These are phyloP conservation scores for Botrytis fabae DNA, from an alignment of 2,329 filamentous ascomycete genomes.

Conservation along the genomic window DNA sequence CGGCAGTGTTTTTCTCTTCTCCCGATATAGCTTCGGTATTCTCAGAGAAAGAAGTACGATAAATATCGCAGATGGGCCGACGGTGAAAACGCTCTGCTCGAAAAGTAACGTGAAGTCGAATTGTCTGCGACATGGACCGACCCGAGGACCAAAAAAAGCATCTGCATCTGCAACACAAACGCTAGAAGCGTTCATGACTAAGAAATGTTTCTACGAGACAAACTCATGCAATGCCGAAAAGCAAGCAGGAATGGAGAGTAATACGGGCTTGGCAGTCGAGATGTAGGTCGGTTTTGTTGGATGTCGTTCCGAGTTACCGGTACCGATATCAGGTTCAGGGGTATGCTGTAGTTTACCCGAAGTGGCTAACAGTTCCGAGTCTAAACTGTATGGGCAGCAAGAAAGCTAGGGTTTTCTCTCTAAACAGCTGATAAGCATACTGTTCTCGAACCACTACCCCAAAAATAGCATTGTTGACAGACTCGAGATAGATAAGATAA, in stretches of 20 bases:
- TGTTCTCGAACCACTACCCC: not conserved
- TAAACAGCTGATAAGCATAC: not conserved
- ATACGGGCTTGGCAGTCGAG: not conserved
- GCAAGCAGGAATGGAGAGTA: not conserved
- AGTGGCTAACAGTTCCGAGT: not conserved
- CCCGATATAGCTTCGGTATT: not conserved
- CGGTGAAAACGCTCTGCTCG: constrained; percentile 33
- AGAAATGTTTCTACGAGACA: not conserved
- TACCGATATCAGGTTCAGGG: not conserved
- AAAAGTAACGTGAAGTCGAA: constrained; percentile 36
- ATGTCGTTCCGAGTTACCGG: not conserved
- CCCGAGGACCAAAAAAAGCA: constrained; percentile 8
- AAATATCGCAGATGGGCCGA: constrained; percentile 28
- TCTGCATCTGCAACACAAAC: constrained; percentile 40
- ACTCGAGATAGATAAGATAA: not conserved
- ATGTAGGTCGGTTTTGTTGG: not conserved
- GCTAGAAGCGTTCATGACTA: constrained; percentile 6
- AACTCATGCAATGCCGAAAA: not conserved
- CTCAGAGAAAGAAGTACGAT: not conserved
- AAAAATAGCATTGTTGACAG: not conserved
- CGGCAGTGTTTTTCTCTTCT: not conserved
- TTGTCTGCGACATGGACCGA: not conserved
- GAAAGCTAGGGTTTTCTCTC: not conserved
- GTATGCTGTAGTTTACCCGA: not conserved
- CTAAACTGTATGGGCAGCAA: not conserved